Evolutionary conservation across 2,329 filamentous ascomycete genomes (phyloP).

Genomic region (Catunica adiposa): DNA sequence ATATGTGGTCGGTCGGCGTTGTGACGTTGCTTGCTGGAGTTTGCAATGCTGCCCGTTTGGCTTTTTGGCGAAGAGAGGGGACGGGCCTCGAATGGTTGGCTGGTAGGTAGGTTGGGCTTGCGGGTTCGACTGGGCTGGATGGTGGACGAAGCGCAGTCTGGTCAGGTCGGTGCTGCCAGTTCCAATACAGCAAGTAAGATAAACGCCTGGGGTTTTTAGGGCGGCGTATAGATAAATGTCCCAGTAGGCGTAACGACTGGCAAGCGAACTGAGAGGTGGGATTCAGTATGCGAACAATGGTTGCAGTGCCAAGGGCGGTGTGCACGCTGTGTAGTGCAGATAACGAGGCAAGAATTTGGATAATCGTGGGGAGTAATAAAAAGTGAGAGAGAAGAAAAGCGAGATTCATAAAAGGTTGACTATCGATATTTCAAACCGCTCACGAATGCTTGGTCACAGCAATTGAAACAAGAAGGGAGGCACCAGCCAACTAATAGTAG

Average conservation of each 20-base stretch:
- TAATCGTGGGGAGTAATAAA: neutral
- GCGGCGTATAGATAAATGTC: no score
- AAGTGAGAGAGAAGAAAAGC: neutral
- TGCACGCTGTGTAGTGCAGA: neutral
- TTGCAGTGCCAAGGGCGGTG: neutral
- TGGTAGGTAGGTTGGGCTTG: neutral
- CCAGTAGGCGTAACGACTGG: neutral
- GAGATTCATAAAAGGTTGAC: neutral
- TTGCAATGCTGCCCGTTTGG: neutral
- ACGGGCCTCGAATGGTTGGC: conserved; percentile 9
- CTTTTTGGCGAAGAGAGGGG: conserved; percentile 10
- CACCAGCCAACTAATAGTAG: neutral
- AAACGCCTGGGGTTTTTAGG: neutral
- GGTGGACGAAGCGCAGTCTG: conserved; percentile 7
- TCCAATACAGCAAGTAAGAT: neutral
- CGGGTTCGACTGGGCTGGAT: conserved; percentile 1
- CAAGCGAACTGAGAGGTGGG: neutral
- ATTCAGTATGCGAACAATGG: neutral
- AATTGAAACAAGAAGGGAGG: conserved; percentile 7
- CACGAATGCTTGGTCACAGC: conserved; percentile 4
- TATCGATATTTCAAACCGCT: neutral
- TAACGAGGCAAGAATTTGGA: neutral
- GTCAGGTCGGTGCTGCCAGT: neutral
- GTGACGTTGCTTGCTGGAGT: conserved; percentile 2
- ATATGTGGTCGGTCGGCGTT: conserved; percentile 6